Conservation (phyloP, 2,329 filamentous ascomycete genomes). For the Cordyceps fumosorosea region DNA sequence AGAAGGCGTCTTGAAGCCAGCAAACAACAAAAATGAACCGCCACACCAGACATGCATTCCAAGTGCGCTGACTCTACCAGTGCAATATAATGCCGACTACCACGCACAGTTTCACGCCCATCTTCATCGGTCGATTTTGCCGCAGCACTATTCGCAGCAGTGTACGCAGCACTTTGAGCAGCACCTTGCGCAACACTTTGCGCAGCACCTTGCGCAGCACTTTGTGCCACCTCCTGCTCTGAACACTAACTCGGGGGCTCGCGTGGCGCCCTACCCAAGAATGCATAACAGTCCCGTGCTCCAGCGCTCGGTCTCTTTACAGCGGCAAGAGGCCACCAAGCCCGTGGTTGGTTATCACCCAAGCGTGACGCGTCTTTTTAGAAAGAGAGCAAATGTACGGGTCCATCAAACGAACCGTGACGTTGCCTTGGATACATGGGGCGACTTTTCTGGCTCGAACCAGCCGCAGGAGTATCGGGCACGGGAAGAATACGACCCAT, state of each 20-base stretch:
- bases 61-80: background rate
- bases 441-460: constrained; percentile 3
- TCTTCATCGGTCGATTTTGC: background rate
- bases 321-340: constrained; percentile 15
- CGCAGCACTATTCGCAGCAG: background rate
- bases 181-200: background rate
- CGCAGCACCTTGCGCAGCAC: background rate
- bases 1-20: background rate
- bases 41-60: background rate
- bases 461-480: constrained; percentile 3
- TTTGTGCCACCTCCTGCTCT: background rate
- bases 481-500: constrained; percentile 10
- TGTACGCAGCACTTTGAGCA: background rate
- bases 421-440: constrained; percentile 22
- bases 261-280: constrained; percentile 2
- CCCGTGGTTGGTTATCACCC: constrained; percentile 16
- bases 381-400: constrained; percentile 17
- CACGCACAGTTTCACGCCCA: background rate
- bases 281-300: constrained; percentile 2
- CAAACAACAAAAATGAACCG: background rate
- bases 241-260: background rate
- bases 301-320: background rate
- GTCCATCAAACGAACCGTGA: constrained; percentile 12
- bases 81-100: background rate
- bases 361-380: constrained; percentile 18